phyloP scores from a whole-genome alignment of 1,139 yeast genomes.

The Hemisphaericaspora xylofermentans region DNA sequence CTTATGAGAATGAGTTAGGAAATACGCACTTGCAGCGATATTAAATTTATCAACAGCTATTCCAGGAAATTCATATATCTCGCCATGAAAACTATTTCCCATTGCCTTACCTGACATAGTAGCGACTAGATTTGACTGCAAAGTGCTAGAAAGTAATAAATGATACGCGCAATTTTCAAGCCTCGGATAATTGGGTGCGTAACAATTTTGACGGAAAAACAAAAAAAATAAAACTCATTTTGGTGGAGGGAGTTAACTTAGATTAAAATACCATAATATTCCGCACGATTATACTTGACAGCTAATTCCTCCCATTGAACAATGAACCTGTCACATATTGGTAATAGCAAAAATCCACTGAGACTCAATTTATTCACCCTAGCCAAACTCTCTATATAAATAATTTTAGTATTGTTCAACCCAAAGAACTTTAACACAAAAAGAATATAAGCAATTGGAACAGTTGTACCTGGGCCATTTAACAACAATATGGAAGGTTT shows the following conservation, averaged over 20 bases:
- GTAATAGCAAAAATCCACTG: slow-evolving; percentile 69
- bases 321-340: slow-evolving; percentile 70
- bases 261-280: slow-evolving; percentile 75
- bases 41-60: slow-evolving; percentile 47
- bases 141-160: background rate
- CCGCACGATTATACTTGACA: slow-evolving; percentile 57
- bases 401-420: slow-evolving; percentile 52
- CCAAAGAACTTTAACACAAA: slow-evolving; percentile 57
- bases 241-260: slow-evolving; percentile 19
- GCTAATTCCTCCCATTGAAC: slow-evolving; percentile 88
- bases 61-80: slow-evolving; percentile 34
- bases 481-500: slow-evolving; percentile 58
- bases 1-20: slow-evolving; percentile 57
- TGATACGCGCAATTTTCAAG: slow-evolving; percentile 1
- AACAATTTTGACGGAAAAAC: background rate
- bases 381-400: slow-evolving; percentile 88
- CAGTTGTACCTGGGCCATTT: slow-evolving; percentile 95
- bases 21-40: slow-evolving; percentile 23
- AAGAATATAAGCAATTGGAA: slow-evolving; percentile 67
- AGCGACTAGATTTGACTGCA: background rate
- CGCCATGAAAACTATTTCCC: slow-evolving; percentile 14
- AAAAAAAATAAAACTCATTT: background rate
- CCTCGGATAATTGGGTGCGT: too few relatives aligned
- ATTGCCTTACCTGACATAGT: slow-evolving; percentile 4
- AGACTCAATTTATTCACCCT: slow-evolving; percentile 75